phyloP scores from a whole-genome alignment of 108 stramenopile species.

The Cafeteria roenbergensis region DNA sequence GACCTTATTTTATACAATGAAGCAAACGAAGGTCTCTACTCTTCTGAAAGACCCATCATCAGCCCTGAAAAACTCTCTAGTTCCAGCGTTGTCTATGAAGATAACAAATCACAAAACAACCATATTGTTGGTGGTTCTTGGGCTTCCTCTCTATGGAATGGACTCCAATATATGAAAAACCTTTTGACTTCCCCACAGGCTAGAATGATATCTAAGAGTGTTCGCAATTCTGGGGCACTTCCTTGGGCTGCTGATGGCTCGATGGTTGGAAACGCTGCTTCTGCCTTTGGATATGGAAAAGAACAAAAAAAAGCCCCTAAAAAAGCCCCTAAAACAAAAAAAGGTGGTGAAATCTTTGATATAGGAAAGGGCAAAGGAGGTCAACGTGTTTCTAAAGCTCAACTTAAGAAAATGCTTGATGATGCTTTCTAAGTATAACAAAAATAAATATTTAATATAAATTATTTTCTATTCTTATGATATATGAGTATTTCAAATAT shows the following conservation, averaged over 20 bases:
- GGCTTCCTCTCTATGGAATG: neutral
- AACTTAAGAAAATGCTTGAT: no score
- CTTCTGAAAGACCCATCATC: neutral
- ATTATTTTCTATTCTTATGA: no score
- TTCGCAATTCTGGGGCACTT: neutral
- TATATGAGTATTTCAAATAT: no score
- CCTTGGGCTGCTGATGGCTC: neutral
- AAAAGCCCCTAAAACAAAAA: no score
- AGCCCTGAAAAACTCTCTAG: neutral
- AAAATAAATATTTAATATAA: no score
- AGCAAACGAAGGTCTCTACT: neutral
- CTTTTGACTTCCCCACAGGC: neutral
- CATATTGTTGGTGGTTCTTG: neutral
- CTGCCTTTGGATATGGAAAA: neutral
- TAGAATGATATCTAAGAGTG: neutral
- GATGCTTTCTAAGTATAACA: no score
- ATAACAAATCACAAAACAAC: neutral
- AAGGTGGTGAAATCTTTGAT: no score
- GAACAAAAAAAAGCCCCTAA: neutral
- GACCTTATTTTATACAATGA: neutral
- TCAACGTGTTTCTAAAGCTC: no score
- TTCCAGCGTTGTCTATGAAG: neutral
- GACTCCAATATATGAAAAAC: neutral
- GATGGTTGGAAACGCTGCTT: neutral
- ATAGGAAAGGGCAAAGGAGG: no score